These are phyloP conservation scores for Phytophthora lateralis DNA, from an alignment of 352 stramenopile species.

Conservation along the genomic window DNA sequence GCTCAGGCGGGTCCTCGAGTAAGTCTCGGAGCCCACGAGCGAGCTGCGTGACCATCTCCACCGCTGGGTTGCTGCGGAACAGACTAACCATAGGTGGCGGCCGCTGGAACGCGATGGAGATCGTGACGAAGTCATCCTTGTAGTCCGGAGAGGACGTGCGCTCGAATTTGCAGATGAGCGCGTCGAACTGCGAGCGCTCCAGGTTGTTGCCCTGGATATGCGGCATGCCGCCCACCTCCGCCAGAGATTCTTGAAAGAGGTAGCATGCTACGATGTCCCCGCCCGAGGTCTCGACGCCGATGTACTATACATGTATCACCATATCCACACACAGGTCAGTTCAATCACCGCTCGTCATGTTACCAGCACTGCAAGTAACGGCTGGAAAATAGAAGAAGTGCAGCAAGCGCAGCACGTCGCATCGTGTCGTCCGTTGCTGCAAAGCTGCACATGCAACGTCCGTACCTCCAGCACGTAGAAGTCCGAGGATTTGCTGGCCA, in stretches of 20 bases:
- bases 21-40: slow-evolving; percentile 78
- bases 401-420: slow-evolving; percentile 3
- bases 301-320: slow-evolving; percentile 49
- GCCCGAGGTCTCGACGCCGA: slow-evolving; percentile 78
- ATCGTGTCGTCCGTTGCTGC: slow-evolving; percentile 8
- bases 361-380: slow-evolving; percentile 19
- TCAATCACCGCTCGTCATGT: slow-evolving; percentile 14
- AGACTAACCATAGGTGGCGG: slow-evolving; percentile 80
- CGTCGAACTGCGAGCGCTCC: slow-evolving; percentile 85
- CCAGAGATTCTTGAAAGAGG: slow-evolving; percentile 85
- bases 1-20: slow-evolving; percentile 78
- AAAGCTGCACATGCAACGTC: slow-evolving; percentile 10
- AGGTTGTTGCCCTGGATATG: slow-evolving; percentile 81
- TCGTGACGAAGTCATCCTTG: slow-evolving; percentile 77
- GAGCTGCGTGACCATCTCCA: slow-evolving; percentile 87
- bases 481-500: slow-evolving; percentile 83
- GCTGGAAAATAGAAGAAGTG: slow-evolving; percentile 30
- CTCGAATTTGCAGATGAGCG: slow-evolving; percentile 88
- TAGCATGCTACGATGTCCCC: slow-evolving; percentile 86
- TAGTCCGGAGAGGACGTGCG: slow-evolving; percentile 64
- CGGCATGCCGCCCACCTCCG: slow-evolving; percentile 82
- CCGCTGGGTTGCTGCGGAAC: slow-evolving; percentile 81
- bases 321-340: slow-evolving; percentile 29
- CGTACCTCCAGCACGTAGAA: slow-evolving; percentile 84
- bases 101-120: slow-evolving; percentile 87